A percentile compares a stretch with the other conserved stretches of the same genome.
Conservation (phyloP, 1,139 yeast species). For the Yamadazyma diospyri region DNA sequence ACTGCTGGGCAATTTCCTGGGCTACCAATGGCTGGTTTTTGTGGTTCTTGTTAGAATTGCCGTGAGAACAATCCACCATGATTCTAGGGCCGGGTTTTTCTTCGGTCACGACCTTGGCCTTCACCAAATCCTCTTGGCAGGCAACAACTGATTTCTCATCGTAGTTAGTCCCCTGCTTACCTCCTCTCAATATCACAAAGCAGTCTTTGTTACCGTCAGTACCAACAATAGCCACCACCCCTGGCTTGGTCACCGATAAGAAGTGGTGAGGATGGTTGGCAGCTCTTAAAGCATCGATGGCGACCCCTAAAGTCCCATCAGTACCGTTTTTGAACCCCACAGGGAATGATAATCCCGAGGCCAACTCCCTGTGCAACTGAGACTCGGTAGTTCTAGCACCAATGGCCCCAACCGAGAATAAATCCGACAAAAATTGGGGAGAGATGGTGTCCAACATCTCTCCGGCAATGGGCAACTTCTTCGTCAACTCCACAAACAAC, state of each 20-base stretch:
- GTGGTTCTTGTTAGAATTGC: conserved; percentile 87
- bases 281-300: conserved; percentile 90
- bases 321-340: conserved; percentile 97
- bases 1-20: conserved; percentile 70
- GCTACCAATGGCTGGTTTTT: conserved; percentile 95
- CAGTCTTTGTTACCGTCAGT: conserved; percentile 92
- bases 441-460: conserved; percentile 98
- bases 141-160: conserved; percentile 70
- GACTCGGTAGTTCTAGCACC: conserved; percentile 99
- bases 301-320: conserved; percentile 88
- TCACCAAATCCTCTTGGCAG: conserved; percentile 62
- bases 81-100: conserved; percentile 59
- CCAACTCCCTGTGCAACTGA: conserved; percentile 92
- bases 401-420: conserved; percentile 91
- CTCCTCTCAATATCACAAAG: conserved; percentile 92
- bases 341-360: conserved; percentile 94
- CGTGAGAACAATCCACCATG: conserved; percentile 98
- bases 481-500: conserved; percentile 79
- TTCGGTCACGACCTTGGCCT: conserved; percentile 50
- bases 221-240: conserved; percentile 92
- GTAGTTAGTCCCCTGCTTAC: conserved; percentile 86
- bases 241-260: conserved; percentile 80
- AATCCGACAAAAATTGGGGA: conserved; percentile 88
- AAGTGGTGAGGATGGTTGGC: conserved; percentile 94
- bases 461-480: conserved; percentile 82